phyloP scores from a whole-genome alignment of 352 stramenopile genomes.

The Phytophthora idaei region DNA sequence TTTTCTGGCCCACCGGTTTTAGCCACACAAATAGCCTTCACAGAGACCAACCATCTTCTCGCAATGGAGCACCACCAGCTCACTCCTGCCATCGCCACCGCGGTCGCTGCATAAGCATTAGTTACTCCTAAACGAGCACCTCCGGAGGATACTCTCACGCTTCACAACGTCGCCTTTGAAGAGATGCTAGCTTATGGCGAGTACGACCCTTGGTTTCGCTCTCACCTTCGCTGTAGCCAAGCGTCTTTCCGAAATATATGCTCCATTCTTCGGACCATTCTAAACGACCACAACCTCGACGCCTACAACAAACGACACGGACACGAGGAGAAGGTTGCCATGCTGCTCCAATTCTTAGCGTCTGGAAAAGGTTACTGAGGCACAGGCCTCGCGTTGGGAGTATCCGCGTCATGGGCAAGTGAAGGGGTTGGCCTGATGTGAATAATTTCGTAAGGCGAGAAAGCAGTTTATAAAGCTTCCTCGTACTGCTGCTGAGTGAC shows the following conservation, averaged over 20 bases:
- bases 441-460: not conserved
- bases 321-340: slow-evolving; percentile 5
- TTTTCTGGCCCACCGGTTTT: not conserved
- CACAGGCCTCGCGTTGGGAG: not conserved
- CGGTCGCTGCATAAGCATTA: not conserved
- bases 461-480: not conserved
- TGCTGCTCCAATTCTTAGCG: not conserved
- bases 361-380: not conserved
- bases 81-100: not conserved
- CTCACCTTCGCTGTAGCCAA: slow-evolving; percentile 6
- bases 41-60: too few relatives aligned
- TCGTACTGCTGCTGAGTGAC: not conserved
- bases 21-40: not conserved
- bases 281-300: not conserved
- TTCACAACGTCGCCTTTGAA: slow-evolving; percentile 8
- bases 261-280: slow-evolving; percentile 1
- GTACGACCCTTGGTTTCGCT: slow-evolving; percentile 7
- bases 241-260: slow-evolving; percentile 5
- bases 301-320: slow-evolving; percentile 4
- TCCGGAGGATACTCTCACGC: not conserved
- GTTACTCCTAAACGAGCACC: not conserved
- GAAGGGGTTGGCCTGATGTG: not conserved
- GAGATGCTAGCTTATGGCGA: slow-evolving; percentile 4
- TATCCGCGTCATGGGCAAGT: not conserved
- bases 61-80: slow-evolving; percentile 1